Evolutionary conservation across 768 basidiomycete genomes (phyloP).

Genomic region (Polyporus arcularius): DNA sequence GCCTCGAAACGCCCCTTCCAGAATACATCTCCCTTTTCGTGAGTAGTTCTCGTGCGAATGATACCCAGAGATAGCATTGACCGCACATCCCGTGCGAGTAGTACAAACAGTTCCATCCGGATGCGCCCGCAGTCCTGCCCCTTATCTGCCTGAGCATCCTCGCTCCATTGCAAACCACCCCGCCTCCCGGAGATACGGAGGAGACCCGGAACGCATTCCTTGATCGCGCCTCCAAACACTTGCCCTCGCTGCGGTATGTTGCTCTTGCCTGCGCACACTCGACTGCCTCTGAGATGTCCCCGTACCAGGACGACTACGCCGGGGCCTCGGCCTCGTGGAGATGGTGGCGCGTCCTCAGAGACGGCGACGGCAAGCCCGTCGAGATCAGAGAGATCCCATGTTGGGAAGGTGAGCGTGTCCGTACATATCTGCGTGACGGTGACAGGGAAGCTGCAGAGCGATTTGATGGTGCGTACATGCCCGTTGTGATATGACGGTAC

Average conservation of each 20-base stretch:
- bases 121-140: not conserved
- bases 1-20: not conserved
- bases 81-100: not conserved
- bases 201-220: not conserved
- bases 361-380: not conserved
- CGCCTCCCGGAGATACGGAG: not conserved
- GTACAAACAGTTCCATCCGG: not conserved
- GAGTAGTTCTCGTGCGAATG: not conserved
- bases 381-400: slow-evolving; percentile 1
- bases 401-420: slow-evolving; percentile 8
- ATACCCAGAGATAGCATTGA: not conserved
- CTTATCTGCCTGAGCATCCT: not conserved
- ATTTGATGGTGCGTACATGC: not conserved
- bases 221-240: not conserved
- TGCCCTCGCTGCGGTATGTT: not conserved
- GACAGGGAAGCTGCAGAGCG: not conserved
- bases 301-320: not conserved
- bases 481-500: no score
- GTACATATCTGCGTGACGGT: slow-evolving; percentile 2
- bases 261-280: not conserved
- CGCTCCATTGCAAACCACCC: not conserved
- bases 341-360: slow-evolving; percentile 4
- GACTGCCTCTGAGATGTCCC: not conserved
- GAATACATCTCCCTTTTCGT: not conserved
- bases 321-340: slow-evolving; percentile 4